phyloP scores from a whole-genome alignment of 495 filamentous ascomycete genomes.

The Neurospora sp. region DNA sequence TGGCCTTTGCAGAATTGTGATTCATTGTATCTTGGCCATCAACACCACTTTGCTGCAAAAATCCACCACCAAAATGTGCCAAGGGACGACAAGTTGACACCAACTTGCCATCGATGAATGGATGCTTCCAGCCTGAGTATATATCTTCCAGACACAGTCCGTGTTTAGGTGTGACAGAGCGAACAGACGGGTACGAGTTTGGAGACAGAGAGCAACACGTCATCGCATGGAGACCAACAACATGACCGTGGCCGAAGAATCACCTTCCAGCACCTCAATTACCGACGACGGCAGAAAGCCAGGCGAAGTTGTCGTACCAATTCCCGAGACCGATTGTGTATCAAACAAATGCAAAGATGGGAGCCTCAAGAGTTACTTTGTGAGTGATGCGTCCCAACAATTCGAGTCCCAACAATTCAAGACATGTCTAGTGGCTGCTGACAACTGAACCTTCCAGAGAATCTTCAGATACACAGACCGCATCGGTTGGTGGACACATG shows the following conservation, averaged over 20 bases:
- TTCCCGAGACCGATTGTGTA: neutral
- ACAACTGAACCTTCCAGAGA: slow-evolving; percentile 4
- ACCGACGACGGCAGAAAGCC: neutral
- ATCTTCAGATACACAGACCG: slow-evolving; percentile 11
- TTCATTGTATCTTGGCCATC: neutral
- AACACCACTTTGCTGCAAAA: neutral
- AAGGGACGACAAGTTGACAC: neutral
- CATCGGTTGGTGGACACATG: slow-evolving; percentile 8
- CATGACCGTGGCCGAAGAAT: neutral
- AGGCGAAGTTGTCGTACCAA: neutral
- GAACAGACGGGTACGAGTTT: neutral
- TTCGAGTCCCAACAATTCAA: neutral
- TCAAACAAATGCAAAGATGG: neutral
- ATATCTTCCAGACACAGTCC: neutral
- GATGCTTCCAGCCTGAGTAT: neutral
- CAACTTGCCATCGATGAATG: neutral
- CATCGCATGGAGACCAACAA: neutral
- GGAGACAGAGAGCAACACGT: neutral
- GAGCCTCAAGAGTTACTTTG: neutral
- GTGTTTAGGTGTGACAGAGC: neutral
- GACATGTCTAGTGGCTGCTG: neutral
- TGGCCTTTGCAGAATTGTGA: neutral
- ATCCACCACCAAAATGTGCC: neutral
- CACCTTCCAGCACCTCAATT: neutral
- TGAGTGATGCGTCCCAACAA: neutral